Conservation (phyloP, 306 rosid genomes). For the Astragalus membranaceus region DNA sequence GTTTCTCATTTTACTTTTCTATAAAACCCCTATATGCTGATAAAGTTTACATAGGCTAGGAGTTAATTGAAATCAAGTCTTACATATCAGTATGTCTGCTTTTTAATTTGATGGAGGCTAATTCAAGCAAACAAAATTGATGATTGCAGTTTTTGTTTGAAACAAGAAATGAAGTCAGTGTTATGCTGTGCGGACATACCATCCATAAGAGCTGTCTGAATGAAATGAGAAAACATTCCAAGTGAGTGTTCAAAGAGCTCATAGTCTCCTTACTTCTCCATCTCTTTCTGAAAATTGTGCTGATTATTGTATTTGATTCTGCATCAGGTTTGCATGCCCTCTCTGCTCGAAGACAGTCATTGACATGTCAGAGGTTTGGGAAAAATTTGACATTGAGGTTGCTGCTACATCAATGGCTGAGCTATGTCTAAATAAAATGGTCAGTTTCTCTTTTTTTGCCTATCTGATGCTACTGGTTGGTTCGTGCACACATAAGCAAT, state of each 20-base stretch:
- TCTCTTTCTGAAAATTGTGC: background rate
- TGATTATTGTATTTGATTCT: background rate
- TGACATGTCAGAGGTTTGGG: conserved; percentile 94
- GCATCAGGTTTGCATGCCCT: conserved; percentile 73
- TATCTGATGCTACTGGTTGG: background rate
- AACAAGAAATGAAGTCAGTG: conserved; percentile 51
- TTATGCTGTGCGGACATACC: conserved; percentile 82
- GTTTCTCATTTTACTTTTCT: too few relatives aligned
- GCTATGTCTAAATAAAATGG: conserved; percentile 52
- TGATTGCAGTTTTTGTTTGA: conserved; percentile 75
- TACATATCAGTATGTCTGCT: too few relatives aligned
- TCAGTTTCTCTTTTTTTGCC: background rate
- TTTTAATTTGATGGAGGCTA: background rate
- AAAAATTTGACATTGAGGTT: conserved; percentile 69
- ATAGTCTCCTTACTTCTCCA: background rate
- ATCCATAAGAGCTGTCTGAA: conserved; percentile 65
- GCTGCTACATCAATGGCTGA: conserved; percentile 79
- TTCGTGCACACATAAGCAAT: background rate
- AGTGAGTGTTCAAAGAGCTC: conserved; percentile 40
- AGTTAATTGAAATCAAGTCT: too few relatives aligned
- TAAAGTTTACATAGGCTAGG: too few relatives aligned
- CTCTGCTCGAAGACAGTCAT: conserved; percentile 82
- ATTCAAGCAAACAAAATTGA: background rate
- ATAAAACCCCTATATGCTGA: too few relatives aligned
- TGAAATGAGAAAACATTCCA: conserved; percentile 76